These are phyloP conservation scores for Selaginella tamariscina DNA, from an alignment of 75 land plant genomes.

Conservation along the genomic window DNA sequence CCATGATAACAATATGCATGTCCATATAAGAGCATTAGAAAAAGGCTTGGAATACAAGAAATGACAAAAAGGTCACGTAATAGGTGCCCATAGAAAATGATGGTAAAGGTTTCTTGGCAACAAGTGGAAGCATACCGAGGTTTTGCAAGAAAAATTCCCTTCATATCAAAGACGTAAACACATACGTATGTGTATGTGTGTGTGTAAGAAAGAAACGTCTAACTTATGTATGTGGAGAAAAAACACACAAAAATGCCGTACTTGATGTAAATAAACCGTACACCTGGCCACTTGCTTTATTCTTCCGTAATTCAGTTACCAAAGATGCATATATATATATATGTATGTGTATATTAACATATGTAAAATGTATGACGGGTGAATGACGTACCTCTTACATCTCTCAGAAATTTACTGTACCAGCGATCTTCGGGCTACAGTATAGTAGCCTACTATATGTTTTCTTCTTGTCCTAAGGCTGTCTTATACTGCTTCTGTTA, in stretches of 20 bases:
- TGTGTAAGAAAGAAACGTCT: not conserved
- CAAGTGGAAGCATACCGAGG: not conserved
- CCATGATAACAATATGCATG: not conserved
- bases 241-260: not conserved
- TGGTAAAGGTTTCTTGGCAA: not conserved
- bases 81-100: slow-evolving; percentile 1
- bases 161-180: slow-evolving; percentile 1
- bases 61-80: not conserved
- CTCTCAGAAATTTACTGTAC: not conserved
- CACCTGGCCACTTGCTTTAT: not conserved
- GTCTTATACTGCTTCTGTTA: not conserved
- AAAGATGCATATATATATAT: not conserved
- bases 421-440: not conserved
- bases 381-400: not conserved
- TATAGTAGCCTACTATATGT: not conserved
- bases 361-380: not conserved
- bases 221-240: not conserved
- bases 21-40: not conserved
- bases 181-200: not conserved
- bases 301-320: not conserved
- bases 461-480: not conserved
- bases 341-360: not conserved
- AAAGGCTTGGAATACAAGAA: not conserved
- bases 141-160: not conserved
- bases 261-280: not conserved